These are phyloP conservation scores for Cucurbita pepo DNA, from an alignment of 306 rosid genomes.

Conservation along the genomic window DNA sequence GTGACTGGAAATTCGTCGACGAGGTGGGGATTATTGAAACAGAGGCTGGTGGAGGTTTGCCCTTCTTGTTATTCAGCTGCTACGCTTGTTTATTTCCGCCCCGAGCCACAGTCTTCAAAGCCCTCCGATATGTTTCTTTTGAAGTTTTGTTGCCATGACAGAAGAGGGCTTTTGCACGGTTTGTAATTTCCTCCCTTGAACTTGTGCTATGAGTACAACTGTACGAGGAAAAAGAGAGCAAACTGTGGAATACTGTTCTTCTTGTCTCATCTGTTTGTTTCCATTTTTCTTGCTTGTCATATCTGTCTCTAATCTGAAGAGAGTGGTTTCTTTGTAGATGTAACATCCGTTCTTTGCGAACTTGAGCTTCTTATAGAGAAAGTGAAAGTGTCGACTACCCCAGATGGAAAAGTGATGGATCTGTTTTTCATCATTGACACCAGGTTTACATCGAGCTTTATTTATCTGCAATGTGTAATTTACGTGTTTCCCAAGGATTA, in stretches of 20 bases:
- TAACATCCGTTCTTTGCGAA: slow-evolving; percentile 71
- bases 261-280: neutral
- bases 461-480: neutral
- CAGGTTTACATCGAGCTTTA: slow-evolving; percentile 28
- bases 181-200: neutral
- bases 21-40: slow-evolving; percentile 72
- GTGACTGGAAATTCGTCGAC: slow-evolving; percentile 60
- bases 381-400: slow-evolving; percentile 93
- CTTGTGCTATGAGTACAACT: neutral
- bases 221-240: neutral
- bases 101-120: slow-evolving; percentile 51
- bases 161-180: slow-evolving; percentile 89
- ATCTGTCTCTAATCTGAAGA: neutral
- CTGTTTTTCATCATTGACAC: slow-evolving; percentile 81
- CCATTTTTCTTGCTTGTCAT: neutral
- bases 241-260: neutral
- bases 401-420: slow-evolving; percentile 90
- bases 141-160: slow-evolving; percentile 53
- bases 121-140: slow-evolving; percentile 76
- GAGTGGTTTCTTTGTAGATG: slow-evolving; percentile 37
- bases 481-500: neutral
- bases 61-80: slow-evolving; percentile 87
- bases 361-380: slow-evolving; percentile 68
- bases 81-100: slow-evolving; percentile 43
- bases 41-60: slow-evolving; percentile 62